Evolutionary conservation across 768 basidiomycete species (phyloP).

Genomic region (Russula olivacea): DNA sequence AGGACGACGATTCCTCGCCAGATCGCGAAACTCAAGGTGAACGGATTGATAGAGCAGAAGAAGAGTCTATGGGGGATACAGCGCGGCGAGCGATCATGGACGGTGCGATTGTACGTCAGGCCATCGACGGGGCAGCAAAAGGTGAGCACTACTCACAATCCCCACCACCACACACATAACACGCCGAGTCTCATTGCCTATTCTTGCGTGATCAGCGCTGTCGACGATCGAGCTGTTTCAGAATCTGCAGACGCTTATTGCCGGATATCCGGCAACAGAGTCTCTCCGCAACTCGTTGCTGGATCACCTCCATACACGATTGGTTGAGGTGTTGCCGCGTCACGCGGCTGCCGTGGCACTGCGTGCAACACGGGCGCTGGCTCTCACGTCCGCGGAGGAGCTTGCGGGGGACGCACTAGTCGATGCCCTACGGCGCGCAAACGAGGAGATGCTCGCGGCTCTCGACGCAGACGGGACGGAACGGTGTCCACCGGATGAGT

Average conservation of each 20-base stretch:
- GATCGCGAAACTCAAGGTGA: constrained; percentile 25
- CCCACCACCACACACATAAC: background rate
- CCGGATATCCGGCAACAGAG: constrained; percentile 39
- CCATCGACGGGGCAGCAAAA: constrained; percentile 68
- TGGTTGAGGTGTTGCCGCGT: constrained; percentile 35
- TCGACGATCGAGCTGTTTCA: constrained; percentile 39
- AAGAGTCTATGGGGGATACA: constrained; percentile 44
- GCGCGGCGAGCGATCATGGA: constrained; percentile 65
- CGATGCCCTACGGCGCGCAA: constrained; percentile 45
- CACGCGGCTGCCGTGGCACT: constrained; percentile 38
- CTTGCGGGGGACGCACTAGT: constrained; percentile 47
- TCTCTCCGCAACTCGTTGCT: constrained; percentile 38
- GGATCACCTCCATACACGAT: constrained; percentile 40
- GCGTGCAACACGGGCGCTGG: constrained; percentile 34
- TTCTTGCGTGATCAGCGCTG: constrained; percentile 31
- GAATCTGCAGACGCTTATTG: constrained; percentile 39
- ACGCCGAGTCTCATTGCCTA: background rate
- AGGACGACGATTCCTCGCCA: constrained; percentile 25
- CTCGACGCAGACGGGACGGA: constrained; percentile 11
- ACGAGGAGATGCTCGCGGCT: constrained; percentile 44
- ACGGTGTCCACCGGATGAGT: constrained; percentile 26
- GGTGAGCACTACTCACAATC: constrained; percentile 37
- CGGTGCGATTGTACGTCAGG: constrained; percentile 73
- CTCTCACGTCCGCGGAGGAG: constrained; percentile 25
- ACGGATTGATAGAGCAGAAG: constrained; percentile 33